Conservation (phyloP, 805 yeast species). For the Sugiyamaella valdiviana region DNA sequence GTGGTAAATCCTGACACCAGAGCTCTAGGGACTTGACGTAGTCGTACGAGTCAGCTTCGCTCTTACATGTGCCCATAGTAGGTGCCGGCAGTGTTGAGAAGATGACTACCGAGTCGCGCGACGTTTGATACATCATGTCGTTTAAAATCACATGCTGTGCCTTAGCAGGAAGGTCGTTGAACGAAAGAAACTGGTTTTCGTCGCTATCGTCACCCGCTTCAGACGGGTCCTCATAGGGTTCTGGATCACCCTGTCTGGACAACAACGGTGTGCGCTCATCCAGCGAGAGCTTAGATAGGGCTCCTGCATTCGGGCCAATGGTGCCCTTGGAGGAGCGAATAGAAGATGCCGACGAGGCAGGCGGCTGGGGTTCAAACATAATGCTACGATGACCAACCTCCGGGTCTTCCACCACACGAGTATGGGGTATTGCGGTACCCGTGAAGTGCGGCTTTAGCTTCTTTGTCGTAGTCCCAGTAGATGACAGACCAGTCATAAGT, state of each 20-base stretch:
- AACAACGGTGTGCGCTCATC: constrained; percentile 15
- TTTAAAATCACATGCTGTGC: constrained; percentile 87
- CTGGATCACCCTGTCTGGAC: neutral
- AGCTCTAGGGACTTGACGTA: constrained; percentile 70
- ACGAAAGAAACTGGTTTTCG: constrained; percentile 37
- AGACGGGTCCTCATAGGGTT: neutral
- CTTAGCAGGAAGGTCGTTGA: constrained; percentile 83
- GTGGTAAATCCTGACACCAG: constrained; percentile 81
- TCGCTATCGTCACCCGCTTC: neutral
- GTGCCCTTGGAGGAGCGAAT: neutral
- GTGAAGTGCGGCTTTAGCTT: constrained; percentile 29
- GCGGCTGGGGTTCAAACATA: constrained; percentile 22
- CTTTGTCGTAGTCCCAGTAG: constrained; percentile 14
- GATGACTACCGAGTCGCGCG: constrained; percentile 62
- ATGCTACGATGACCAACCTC: constrained; percentile 24
- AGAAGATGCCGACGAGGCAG: constrained; percentile 6
- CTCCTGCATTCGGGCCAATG: neutral
- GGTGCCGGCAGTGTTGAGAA: constrained; percentile 92
- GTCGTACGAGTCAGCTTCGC: constrained; percentile 60
- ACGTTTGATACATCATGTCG: constrained; percentile 67
- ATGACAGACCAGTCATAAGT: constrained; percentile 22
- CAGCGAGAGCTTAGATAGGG: constrained; percentile 3
- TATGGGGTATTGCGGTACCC: constrained; percentile 29
- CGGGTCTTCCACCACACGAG: constrained; percentile 28
- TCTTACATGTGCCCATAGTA: constrained; percentile 68